Evolutionary conservation across 768 basidiomycete species (phyloP).

Genomic region (Ramaria sp.): DNA sequence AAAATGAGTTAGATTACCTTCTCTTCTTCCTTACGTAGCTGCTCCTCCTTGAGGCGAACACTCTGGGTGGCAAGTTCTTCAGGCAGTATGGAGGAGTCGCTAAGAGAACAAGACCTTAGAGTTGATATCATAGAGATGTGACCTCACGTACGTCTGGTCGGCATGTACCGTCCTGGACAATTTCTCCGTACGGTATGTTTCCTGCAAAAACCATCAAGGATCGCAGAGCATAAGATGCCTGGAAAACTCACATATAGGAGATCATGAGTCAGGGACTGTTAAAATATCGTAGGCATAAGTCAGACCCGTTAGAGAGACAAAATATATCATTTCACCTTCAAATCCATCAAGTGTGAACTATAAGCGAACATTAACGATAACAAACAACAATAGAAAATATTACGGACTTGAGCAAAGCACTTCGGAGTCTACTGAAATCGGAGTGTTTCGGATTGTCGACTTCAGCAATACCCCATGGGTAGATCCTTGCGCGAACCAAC

Average conservation of each 20-base stretch:
- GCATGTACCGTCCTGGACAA: conserved; percentile 81
- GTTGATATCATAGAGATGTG: conserved; percentile 12
- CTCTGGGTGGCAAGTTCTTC: conserved; percentile 96
- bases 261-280: conserved; percentile 73
- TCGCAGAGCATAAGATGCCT: neutral
- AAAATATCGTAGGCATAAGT: neutral
- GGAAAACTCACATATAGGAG: conserved; percentile 48
- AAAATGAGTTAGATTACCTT: conserved; percentile 57
- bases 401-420: conserved; percentile 78
- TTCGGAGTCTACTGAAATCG: conserved; percentile 91
- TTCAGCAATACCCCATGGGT: conserved; percentile 98
- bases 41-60: conserved; percentile 97
- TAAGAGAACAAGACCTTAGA: conserved; percentile 17
- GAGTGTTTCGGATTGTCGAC: conserved; percentile 99
- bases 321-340: conserved; percentile 45
- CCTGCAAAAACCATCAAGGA: conserved; percentile 22
- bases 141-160: conserved; percentile 51
- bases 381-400: neutral
- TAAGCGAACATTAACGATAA: neutral
- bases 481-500: conserved; percentile 84
- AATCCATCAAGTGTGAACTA: conserved; percentile 88
- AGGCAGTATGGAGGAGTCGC: conserved; percentile 84
- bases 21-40: conserved; percentile 93
- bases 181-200: conserved; percentile 97
- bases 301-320: neutral